These are phyloP conservation scores for Penicillium sp. DNA, from an alignment of 2,329 filamentous ascomycete species.

Conservation along the genomic window DNA sequence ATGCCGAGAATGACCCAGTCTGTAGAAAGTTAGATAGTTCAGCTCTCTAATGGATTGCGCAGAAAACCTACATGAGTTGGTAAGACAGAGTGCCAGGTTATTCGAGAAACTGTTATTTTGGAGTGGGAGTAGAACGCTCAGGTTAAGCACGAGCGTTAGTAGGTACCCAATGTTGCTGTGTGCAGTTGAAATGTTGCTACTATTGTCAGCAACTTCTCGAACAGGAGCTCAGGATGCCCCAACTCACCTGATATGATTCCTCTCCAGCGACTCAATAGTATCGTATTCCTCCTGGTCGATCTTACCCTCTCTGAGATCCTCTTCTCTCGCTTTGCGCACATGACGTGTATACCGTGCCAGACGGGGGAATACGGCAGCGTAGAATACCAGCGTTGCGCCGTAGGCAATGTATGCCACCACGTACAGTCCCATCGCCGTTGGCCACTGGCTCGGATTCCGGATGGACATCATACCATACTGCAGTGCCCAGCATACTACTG, in stretches of 20 bases:
- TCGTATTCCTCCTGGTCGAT: slow-evolving; percentile 41
- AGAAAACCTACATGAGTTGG: slow-evolving; percentile 38
- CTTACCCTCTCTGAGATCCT: slow-evolving; percentile 40
- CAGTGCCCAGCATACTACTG: slow-evolving; percentile 41
- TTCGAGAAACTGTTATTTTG: slow-evolving; percentile 38
- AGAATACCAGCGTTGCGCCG: slow-evolving; percentile 43
- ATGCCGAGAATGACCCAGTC: slow-evolving; percentile 44
- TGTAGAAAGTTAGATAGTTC: slow-evolving; percentile 14
- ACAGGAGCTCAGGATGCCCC: background rate
- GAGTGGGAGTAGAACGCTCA: slow-evolving; percentile 41
- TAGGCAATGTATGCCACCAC: slow-evolving; percentile 43
- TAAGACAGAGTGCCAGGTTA: slow-evolving; percentile 41
- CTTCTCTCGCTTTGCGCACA: slow-evolving; percentile 42
- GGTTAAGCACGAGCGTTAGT: slow-evolving; percentile 38
- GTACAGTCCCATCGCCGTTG: slow-evolving; percentile 41
- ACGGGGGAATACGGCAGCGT: slow-evolving; percentile 42
- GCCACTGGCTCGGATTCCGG: slow-evolving; percentile 39
- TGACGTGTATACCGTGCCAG: slow-evolving; percentile 42
- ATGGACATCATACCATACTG: slow-evolving; percentile 44
- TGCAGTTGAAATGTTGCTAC: slow-evolving; percentile 42
- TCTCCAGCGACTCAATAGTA: slow-evolving; percentile 42
- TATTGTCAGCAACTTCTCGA: slow-evolving; percentile 3
- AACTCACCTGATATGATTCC: slow-evolving; percentile 40
- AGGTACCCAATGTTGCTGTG: slow-evolving; percentile 46
- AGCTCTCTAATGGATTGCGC: too few relatives aligned